Evolutionary conservation across 257 asterid genomes (phyloP).

Genomic region (Nicotiana knightiana): DNA sequence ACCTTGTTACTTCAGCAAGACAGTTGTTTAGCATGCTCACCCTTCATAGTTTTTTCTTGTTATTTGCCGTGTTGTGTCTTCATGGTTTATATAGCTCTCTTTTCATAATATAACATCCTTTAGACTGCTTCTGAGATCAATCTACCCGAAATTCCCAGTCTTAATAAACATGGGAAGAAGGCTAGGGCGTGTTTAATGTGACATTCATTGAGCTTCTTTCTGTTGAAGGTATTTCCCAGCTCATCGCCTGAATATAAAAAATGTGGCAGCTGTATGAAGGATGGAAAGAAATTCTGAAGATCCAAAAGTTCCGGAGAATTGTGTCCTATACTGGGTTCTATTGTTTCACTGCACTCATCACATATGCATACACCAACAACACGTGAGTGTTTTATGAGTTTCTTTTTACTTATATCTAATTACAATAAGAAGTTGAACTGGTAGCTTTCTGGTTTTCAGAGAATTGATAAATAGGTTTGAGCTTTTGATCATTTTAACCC

Average conservation of each 20-base stretch:
- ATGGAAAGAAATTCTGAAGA: constrained; percentile 64
- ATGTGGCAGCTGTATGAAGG: constrained; percentile 44
- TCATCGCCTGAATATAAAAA: constrained; percentile 18
- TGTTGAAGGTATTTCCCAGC: constrained; percentile 4
- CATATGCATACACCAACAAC: constrained; percentile 72
- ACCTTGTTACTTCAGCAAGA: not conserved
- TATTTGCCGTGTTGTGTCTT: not conserved
- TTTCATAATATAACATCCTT: not conserved
- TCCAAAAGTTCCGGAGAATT: constrained; percentile 79
- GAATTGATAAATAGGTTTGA: not conserved
- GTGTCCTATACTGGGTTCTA: constrained; percentile 78
- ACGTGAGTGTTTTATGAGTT: constrained; percentile 47
- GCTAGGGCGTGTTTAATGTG: not conserved
- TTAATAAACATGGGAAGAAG: not conserved
- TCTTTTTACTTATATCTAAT: not conserved
- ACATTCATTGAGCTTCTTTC: not conserved
- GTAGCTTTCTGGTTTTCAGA: not conserved
- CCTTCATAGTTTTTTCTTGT: not conserved
- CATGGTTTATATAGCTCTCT: not conserved
- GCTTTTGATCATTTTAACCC: not conserved
- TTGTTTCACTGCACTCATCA: constrained; percentile 52
- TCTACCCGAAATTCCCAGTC: not conserved
- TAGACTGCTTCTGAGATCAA: not conserved
- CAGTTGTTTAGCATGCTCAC: not conserved
- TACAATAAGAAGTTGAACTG: not conserved